These are phyloP conservation scores for Pythium periplocum DNA, from an alignment of 352 stramenopile genomes.

Conservation along the genomic window DNA sequence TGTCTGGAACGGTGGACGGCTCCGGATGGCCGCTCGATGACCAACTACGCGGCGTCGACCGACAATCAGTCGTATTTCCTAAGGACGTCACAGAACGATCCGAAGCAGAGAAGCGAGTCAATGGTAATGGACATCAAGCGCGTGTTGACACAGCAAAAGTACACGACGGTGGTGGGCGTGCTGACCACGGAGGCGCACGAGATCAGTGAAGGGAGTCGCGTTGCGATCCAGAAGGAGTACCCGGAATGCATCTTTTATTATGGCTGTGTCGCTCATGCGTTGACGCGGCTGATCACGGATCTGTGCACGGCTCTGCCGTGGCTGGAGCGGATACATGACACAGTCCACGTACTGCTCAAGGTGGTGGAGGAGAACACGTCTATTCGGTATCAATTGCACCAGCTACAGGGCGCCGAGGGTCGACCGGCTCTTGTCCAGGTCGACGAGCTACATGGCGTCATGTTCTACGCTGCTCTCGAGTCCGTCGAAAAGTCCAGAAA, in stretches of 20 bases:
- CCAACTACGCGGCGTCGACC: conserved; percentile 36
- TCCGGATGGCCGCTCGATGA: conserved; percentile 29
- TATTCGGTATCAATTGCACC: conserved; percentile 26
- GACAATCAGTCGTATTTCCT: conserved; percentile 39
- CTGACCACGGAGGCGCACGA: conserved; percentile 33
- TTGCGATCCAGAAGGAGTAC: conserved; percentile 52
- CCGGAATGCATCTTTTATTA: conserved; percentile 60
- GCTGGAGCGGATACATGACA: conserved; percentile 32
- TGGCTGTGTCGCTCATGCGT: conserved; percentile 44
- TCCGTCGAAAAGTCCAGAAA: conserved; percentile 43
- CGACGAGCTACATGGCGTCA: conserved; percentile 2
- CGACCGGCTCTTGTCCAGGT: conserved; percentile 11
- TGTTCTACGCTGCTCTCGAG: conserved; percentile 35
- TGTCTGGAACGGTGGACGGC: conserved; percentile 53
- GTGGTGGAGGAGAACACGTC: conserved; percentile 38
- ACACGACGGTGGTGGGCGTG: conserved; percentile 42
- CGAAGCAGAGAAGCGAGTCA: conserved; percentile 21
- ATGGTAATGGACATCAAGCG: conserved; percentile 37
- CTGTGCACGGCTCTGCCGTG: conserved; percentile 44
- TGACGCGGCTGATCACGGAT: conserved; percentile 45
- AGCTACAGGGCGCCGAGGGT: conserved; percentile 17
- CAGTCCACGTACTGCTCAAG: conserved; percentile 30
- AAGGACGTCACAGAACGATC: conserved; percentile 15
- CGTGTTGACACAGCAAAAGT: conserved; percentile 44
- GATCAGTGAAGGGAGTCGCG: conserved; percentile 33